phyloP scores from a whole-genome alignment of 1,284 basidiomycete genomes.

The Chondrostereum purpureum region DNA sequence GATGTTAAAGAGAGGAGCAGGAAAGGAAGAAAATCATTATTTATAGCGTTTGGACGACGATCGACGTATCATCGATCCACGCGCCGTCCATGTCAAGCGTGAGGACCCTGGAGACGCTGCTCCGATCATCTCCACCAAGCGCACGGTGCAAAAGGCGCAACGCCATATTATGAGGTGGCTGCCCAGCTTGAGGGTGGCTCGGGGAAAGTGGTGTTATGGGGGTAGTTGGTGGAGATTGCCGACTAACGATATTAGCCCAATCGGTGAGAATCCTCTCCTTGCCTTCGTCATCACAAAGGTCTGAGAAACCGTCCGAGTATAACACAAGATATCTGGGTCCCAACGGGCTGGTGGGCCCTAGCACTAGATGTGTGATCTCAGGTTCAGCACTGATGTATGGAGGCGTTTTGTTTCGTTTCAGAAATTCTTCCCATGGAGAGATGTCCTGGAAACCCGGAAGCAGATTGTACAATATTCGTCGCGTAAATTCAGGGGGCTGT shows the following conservation, averaged over 20 bases:
- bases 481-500: slow-evolving; percentile 62
- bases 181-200: slow-evolving; percentile 1
- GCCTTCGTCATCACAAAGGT: slow-evolving; percentile 43
- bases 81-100: slow-evolving; percentile 59
- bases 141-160: slow-evolving; percentile 48
- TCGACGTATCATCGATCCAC: slow-evolving; percentile 68
- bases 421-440: slow-evolving; percentile 59
- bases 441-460: slow-evolving; percentile 55
- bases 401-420: slow-evolving; percentile 54
- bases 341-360: slow-evolving; percentile 24
- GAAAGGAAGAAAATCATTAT: too few species aligned
- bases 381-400: slow-evolving; percentile 63
- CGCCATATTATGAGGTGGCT: slow-evolving; percentile 40
- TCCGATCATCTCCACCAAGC: slow-evolving; percentile 50
- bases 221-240: slow-evolving; percentile 2
- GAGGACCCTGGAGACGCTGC: slow-evolving; percentile 50
- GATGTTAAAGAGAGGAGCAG: too few species aligned
- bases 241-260: slow-evolving; percentile 37
- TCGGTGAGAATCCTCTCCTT: slow-evolving; percentile 37
- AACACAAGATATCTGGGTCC: slow-evolving; percentile 49
- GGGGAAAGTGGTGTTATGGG: slow-evolving; percentile 4
- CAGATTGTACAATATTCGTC: slow-evolving; percentile 59
- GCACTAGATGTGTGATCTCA: slow-evolving; percentile 50
- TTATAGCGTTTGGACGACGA: slow-evolving; percentile 56
- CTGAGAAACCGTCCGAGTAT: slow-evolving; percentile 62